Conservation (phyloP, 2,329 filamentous ascomycete species). For the Aschersonia sp. region DNA sequence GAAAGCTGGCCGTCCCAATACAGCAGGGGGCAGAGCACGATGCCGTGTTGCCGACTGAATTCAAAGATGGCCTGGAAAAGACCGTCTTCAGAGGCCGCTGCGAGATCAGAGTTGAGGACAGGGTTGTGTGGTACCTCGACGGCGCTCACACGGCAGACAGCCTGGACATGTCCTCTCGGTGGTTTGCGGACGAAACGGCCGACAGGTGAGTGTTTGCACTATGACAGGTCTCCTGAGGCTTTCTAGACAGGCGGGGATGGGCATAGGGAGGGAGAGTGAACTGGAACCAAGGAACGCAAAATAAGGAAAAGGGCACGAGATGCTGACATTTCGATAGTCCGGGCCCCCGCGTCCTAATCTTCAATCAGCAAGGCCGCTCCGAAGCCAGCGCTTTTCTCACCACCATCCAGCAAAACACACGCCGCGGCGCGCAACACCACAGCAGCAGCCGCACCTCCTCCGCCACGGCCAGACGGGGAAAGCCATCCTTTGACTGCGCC, state of each 20-base stretch:
- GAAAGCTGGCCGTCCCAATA: constrained; percentile 20
- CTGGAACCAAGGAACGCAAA: neutral
- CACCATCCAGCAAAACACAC: constrained; percentile 23
- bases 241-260: too few species aligned
- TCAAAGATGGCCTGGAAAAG: constrained; percentile 58
- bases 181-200: constrained; percentile 52
- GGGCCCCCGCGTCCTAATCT: constrained; percentile 49
- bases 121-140: constrained; percentile 73
- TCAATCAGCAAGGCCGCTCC: constrained; percentile 64
- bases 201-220: constrained; percentile 10
- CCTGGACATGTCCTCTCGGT: constrained; percentile 63
- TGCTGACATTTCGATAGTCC: constrained; percentile 7
- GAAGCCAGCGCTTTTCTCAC: constrained; percentile 39
- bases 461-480: neutral
- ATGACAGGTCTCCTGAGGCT: neutral
- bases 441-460: too few species aligned
- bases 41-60: constrained; percentile 39
- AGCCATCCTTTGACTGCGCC: constrained; percentile 48
- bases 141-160: constrained; percentile 89
- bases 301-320: neutral
- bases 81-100: constrained; percentile 73
- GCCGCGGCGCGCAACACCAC: constrained; percentile 7
- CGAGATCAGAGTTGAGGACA: constrained; percentile 38
- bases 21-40: constrained; percentile 4
- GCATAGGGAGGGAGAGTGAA: too few species aligned